Evolutionary conservation across 2,329 filamentous ascomycete species (phyloP), one percentile per base, ranked within the genome.

Genomic region (Colletotrichum lini): DNA sequence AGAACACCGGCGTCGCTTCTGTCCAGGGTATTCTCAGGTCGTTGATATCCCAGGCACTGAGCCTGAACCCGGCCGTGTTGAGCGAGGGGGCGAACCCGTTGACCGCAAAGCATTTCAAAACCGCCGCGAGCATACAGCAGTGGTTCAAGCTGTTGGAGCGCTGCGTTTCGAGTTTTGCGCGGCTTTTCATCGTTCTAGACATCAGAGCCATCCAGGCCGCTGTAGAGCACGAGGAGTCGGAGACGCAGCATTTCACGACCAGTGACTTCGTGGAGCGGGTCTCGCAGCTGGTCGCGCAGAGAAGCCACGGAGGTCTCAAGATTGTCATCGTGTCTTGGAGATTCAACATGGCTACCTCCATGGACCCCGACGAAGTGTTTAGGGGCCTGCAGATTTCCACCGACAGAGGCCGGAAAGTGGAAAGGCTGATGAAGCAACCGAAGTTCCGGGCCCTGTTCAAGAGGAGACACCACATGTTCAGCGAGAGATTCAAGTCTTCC

Each of bases 11-110:
- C 6, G 9, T 2, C n/a, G 10, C 40, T 5, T 64, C 50, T 0
- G n/a, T 30, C 2, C 1, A 4, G 0, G 23, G 23, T 0, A 16
- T 67, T 0, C 15, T 67, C 0, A 18, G n/a, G 8, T 62, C 58
- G 0, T 23, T 67, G 1, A 56, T 67, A 10, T 54, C 49, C 8
- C 65, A 62, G 9, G 18, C 38, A 1, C 7, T 67, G 9, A 16
- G 18, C 0, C 4, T 30, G 18, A 56, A 60, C 16, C 21, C 49
- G 9, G 12, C 21, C 6, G n/a, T 47, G 5, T n/a, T 64, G 12
- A 56, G 35, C 13, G 61, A 56, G 47, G 61, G 61, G n/a, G 4
- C 35, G 2, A 62, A 54, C 15, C 57, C 47, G 3, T 42, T 58
- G 12, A 58, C 53, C 0, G 10, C 45, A 0, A 49, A 66, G 26